phyloP scores from a whole-genome alignment of 179 eudicot species.

The Patellifolia procumbens region DNA sequence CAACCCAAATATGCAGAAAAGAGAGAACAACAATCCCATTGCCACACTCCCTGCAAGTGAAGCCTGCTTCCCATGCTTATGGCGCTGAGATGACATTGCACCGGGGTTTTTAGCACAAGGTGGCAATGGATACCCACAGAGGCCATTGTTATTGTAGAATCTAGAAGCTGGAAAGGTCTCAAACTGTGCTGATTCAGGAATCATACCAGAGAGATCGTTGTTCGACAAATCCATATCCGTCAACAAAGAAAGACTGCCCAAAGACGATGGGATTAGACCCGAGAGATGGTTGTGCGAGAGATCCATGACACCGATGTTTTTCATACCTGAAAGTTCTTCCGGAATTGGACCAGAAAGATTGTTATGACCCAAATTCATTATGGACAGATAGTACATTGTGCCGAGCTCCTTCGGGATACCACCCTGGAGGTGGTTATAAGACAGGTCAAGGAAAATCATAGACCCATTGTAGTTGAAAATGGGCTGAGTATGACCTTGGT shows the following conservation, averaged over 20 bases:
- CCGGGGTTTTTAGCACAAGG: slow-evolving; percentile 37
- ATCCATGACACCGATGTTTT: slow-evolving; percentile 68
- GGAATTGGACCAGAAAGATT: slow-evolving; percentile 77
- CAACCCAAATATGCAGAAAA: slow-evolving; percentile 73
- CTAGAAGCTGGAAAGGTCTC: slow-evolving; percentile 66
- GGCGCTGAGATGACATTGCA: slow-evolving; percentile 35
- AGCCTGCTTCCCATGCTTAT: slow-evolving; percentile 52
- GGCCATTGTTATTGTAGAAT: slow-evolving; percentile 72
- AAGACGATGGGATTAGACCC: slow-evolving; percentile 67
- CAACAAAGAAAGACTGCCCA: slow-evolving; percentile 55
- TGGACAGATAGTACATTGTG: slow-evolving; percentile 59
- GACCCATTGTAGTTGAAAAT: slow-evolving; percentile 85
- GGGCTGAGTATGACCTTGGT: slow-evolving; percentile 63
- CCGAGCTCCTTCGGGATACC: slow-evolving; percentile 88
- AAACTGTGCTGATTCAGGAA: slow-evolving; percentile 73
- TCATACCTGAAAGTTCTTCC: slow-evolving; percentile 63
- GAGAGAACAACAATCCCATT: slow-evolving; percentile 70
- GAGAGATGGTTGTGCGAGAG: slow-evolving; percentile 68
- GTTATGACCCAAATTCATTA: slow-evolving; percentile 82
- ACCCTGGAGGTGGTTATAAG: slow-evolving; percentile 69
- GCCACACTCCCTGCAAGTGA: slow-evolving; percentile 79
- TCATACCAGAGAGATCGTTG: slow-evolving; percentile 66
- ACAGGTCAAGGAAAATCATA: slow-evolving; percentile 84
- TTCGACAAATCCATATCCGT: slow-evolving; percentile 75
- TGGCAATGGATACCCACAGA: slow-evolving; percentile 84